phyloP scores from a whole-genome alignment of 1,139 yeast species.

The Suhomyces wounanorum region DNA sequence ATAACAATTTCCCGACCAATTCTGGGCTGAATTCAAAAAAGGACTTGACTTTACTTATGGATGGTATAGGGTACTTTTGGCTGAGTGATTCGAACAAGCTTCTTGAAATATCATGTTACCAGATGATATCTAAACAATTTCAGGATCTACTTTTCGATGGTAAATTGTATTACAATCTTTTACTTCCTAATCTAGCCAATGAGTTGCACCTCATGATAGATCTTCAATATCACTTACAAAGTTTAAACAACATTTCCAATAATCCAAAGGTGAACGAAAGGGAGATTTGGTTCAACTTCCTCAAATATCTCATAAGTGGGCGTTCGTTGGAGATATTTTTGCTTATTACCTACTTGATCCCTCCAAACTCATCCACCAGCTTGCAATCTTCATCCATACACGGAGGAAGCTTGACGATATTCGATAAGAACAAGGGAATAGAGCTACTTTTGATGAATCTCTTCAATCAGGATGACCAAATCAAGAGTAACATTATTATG shows the following conservation, averaged over 20 bases:
- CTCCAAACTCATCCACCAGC: slow-evolving; percentile 47
- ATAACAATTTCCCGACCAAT: slow-evolving; percentile 22
- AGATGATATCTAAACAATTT: slow-evolving; percentile 40
- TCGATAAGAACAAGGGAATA: slow-evolving; percentile 51
- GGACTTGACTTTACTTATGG: slow-evolving; percentile 37
- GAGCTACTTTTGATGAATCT: slow-evolving; percentile 46
- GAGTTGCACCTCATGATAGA: slow-evolving; percentile 49
- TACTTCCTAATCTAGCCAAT: slow-evolving; percentile 42
- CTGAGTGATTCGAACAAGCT: slow-evolving; percentile 43
- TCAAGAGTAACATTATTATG: slow-evolving; percentile 45
- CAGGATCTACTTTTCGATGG: slow-evolving; percentile 39
- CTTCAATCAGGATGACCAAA: slow-evolving; percentile 49
- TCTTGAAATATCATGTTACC: slow-evolving; percentile 48
- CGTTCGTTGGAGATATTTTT: slow-evolving; percentile 45
- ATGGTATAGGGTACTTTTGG: slow-evolving; percentile 51
- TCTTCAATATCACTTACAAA: slow-evolving; percentile 47
- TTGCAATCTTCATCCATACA: slow-evolving; percentile 41
- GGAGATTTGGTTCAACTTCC: slow-evolving; percentile 48
- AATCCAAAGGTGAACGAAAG: slow-evolving; percentile 31
- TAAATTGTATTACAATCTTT: slow-evolving; percentile 35
- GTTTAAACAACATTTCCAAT: slow-evolving; percentile 26
- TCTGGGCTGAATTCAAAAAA: slow-evolving; percentile 14
- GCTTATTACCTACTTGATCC: slow-evolving; percentile 45
- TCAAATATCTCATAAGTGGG: slow-evolving; percentile 48
- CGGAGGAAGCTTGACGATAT: slow-evolving; percentile 46